These are phyloP conservation scores for Phyllosticta citribraziliensis DNA, from an alignment of 2,329 filamentous ascomycete genomes.

Conservation along the genomic window DNA sequence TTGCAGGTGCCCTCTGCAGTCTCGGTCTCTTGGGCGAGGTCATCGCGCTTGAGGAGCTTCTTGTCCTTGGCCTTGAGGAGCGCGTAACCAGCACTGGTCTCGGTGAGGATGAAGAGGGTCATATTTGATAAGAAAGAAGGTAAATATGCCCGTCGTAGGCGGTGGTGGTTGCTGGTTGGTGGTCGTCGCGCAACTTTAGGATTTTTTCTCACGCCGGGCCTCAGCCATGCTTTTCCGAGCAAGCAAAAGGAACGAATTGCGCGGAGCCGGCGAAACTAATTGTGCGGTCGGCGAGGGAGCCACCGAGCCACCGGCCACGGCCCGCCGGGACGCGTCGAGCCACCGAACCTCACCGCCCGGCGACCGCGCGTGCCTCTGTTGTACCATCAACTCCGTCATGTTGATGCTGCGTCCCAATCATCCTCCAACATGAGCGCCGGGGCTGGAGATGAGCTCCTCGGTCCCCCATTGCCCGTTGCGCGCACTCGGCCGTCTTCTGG, in stretches of 20 bases:
- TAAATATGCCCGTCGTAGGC: constrained; percentile 10
- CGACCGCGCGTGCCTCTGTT: neutral
- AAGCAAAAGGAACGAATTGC: neutral
- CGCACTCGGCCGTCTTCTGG: constrained; percentile 1
- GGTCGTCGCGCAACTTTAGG: constrained; percentile 5
- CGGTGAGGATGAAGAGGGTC: constrained; percentile 86
- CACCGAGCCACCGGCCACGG: too few species aligned
- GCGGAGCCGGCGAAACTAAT: neutral
- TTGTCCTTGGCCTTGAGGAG: constrained; percentile 98
- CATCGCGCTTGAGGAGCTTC: constrained; percentile 86
- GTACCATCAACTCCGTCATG: neutral
- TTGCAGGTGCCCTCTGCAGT: constrained; percentile 78
- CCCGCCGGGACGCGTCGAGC: too few species aligned
- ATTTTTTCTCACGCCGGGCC: constrained; percentile 5
- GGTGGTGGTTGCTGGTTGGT: neutral
- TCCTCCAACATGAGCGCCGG: neutral
- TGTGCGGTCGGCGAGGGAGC: too few species aligned
- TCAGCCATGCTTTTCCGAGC: too few species aligned
- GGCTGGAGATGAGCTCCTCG: neutral
- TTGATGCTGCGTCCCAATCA: neutral
- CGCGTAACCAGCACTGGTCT: constrained; percentile 94
- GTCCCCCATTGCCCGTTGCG: neutral
- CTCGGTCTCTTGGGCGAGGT: constrained; percentile 63
- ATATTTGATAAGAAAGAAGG: constrained; percentile 41
- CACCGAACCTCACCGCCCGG: neutral